Evolutionary conservation across 331 rosid genomes (phyloP), one percentile per base, ranked within the genome.

Genomic region (Prunus yedoensis): DNA sequence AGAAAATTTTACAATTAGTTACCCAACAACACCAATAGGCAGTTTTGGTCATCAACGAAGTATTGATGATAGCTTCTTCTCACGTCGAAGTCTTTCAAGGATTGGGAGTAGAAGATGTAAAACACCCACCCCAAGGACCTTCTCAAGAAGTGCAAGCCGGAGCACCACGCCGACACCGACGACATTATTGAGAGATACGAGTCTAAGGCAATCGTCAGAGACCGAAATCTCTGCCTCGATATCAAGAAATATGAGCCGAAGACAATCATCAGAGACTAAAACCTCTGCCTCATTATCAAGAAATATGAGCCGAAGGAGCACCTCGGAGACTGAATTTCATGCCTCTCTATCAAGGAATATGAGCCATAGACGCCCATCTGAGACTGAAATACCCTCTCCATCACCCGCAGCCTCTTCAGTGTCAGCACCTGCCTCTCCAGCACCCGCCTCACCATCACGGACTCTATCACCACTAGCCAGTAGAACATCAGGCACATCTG

Each of bases 91-190:
- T 70, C 80, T 80, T 30, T 77, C 88, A 23, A 84, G 86, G 77
- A 51, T 43, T 71, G 27, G 2, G 49, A 90, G 82, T 64, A 83
- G 92, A 80, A 91, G 96, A 89, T 80, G 89, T 4, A 85, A 89
- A 68, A 95, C 99, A 7, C 99, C 97, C 5, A 85, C 85, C n/a
- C 86, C 88, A 17, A 68, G 75, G 20, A 60, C 62, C 14, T 28
- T 54, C 41, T 49, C 71, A 12, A 43, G 77, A n/a, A 46, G 30
- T n/a, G 28, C 56, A 14, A 17, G 74, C 79, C 52, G 79, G 64
- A 75, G 49, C 77, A 46, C 68, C 32, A 25, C 77, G 15, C 58
- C 73, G 2, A 68, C 70, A 3, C 1, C 46, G 5, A 15, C 67
- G 3, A 54, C 81, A 0, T 54, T 35, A 38, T 38, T 38, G 43